Evolutionary conservation across 2,329 filamentous ascomycete species (phyloP), one percentile per base, ranked within the genome.

Genomic region (Botrytis cinerea): DNA sequence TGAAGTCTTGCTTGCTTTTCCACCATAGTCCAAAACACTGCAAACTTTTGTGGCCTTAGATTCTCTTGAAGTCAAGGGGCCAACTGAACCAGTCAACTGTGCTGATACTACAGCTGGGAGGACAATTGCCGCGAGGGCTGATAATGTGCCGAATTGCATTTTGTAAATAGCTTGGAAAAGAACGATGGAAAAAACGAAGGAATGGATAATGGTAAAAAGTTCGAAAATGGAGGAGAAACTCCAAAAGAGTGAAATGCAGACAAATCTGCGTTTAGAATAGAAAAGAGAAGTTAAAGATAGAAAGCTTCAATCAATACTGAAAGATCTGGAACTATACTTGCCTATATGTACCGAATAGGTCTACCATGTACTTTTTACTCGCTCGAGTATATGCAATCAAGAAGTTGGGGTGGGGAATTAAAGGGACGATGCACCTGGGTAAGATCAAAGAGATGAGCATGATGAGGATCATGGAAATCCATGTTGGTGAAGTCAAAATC

Each of bases 11-110:
- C 86, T 85, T 2, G 87, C 86, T 43, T 82, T 83, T 14, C 82
- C 87, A 20, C 87, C 87, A 76, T 88, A 88, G 74, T 85, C 80
- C 70, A 86, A 81, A 51, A 88, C 85, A 76, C 85, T 86, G 80
- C 87, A 88, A 18, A 83, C 84, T 76, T 86, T 82, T 60, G 80
- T 81, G 78, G 72, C 72, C 46, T 88, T 88, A 28, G 78, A 76
- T 1, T 80, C 80, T 64, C 80, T 79, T 6, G 80, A 81, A 5
- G 85, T 86, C 60, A 82, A 78, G 14, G 85, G 84, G n/a, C 85
- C 85, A 25, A 86, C 84, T 10, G 77, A 78, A 70, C 83, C 84
- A 9, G 81, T 80, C 43, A 86, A 80, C 73, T 85, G 82, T 43
- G 82, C 83, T 22, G 78, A 78, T 22, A 80, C 73, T 35, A 78